These are phyloP conservation scores for Henckelia pumila DNA, from an alignment of 257 asterid species.

Conservation along the genomic window DNA sequence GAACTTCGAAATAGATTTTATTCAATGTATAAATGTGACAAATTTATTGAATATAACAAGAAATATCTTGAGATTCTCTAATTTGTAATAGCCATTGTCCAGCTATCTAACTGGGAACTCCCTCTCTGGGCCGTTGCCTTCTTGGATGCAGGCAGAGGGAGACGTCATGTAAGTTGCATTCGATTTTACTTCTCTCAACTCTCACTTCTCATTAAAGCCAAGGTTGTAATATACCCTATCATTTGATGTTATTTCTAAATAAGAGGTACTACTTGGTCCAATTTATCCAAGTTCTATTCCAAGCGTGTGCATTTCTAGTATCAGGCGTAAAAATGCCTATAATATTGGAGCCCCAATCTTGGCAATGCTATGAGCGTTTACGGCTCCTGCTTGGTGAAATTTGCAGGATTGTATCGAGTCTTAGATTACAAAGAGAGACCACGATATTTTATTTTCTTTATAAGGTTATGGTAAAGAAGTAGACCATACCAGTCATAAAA, in stretches of 20 bases:
- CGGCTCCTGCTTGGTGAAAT: neutral
- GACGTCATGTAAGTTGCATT: constrained; percentile 37
- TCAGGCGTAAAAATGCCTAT: neutral
- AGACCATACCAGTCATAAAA: neutral
- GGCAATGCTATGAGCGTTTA: neutral
- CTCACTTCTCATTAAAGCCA: neutral
- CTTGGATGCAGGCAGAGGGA: constrained; percentile 49
- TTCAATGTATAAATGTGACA: constrained; percentile 8
- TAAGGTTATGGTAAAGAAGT: neutral
- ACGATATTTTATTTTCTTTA: neutral
- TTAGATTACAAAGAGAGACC: neutral
- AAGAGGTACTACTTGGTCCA: neutral
- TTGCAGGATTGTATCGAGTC: neutral
- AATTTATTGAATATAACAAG: neutral
- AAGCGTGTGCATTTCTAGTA: neutral
- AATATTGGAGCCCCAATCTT: too few relatives aligned
- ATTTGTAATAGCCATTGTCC: constrained; percentile 20
- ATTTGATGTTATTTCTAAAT: too few relatives aligned
- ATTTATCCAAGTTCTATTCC: neutral
- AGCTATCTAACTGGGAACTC: constrained; percentile 65
- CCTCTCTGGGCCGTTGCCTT: constrained; percentile 45
- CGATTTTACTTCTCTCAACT: neutral
- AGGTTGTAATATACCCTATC: too few relatives aligned
- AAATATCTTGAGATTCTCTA: constrained; percentile 11
- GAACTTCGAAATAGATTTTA: too few relatives aligned